A percentile compares a stretch with the other conserved stretches of the same genome.
Evolutionary conservation across 768 basidiomycete genomes (phyloP).

Genomic region (Kwoniella europaea): DNA sequence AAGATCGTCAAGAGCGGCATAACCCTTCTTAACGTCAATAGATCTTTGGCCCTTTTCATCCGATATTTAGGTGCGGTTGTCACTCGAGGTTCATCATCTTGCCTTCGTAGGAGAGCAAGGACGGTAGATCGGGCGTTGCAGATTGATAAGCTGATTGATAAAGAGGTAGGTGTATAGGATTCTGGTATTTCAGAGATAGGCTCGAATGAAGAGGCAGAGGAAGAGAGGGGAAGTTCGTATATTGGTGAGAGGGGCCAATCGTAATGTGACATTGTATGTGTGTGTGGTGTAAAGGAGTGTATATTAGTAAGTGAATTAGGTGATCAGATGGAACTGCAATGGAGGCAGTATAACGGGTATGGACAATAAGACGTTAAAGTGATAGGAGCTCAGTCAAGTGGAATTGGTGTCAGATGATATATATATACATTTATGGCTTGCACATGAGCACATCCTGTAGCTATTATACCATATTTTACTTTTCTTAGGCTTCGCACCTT

Average conservation of each 20-base stretch:
- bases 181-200: not conserved
- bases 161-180: not conserved
- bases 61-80: constrained; percentile 16
- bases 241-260: constrained; percentile 14
- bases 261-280: not conserved
- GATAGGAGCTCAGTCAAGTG: not conserved
- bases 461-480: no score
- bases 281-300: not conserved
- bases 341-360: not conserved
- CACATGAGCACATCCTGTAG: no score
- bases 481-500: not conserved
- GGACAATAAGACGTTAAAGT: not conserved
- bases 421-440: not conserved
- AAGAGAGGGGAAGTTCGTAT: constrained; percentile 1
- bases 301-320: not conserved
- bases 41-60: not conserved
- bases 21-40: not conserved
- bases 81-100: constrained; percentile 2
- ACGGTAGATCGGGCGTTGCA: not conserved
- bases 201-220: not conserved
- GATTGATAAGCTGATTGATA: not conserved
- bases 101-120: not conserved
- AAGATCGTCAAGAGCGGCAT: constrained; percentile 11
- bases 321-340: not conserved
- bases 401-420: not conserved